Evolutionary conservation across 371 early-diverging fungal species (phyloP), one percentile per base, ranked within the genome.

Genomic region (Lichtheimia ornata): DNA sequence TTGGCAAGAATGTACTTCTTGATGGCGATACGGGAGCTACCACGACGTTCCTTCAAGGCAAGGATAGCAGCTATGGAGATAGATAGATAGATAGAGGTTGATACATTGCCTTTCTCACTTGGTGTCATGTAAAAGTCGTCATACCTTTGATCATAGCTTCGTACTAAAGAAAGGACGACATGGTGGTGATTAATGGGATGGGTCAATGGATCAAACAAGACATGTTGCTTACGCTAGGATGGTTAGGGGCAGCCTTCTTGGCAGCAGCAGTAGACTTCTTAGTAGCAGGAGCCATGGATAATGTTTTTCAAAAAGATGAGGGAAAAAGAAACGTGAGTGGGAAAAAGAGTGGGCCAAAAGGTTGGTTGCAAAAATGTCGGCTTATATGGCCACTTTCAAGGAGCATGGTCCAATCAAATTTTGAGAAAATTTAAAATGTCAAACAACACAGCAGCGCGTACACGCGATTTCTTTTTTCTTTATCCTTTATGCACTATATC

Each of bases 1-100:
- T 91, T 93, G 67, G 89, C 84, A 66, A 83, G 73, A 65, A 93
- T 90, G 76, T 90, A 91, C 80, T 91, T 93, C 74, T 90, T 91
- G 79, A 93, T 85, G 53, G 90, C 90, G 63, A 84, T 88, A 69
- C 92, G 88, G 47, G 88, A 86, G 61, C 86, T 84, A 52, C 93
- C 93, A 69, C 82, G 86, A 70, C 91, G 88, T 72, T 91, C 91
- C 81, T 89, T 90, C 68, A 89, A 79, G 53, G 81, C 77, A 42
- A 82, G 71, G 58, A 89, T 84, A 43, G 88, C 88, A 58, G 74
- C 83, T 80, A 64, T 2, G 12, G 17, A 44, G n/a, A 50, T 49
- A 49, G 9, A 35, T 35, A 44, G n/a, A 50, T 49, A 49, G 9
- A 35, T 35, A 11, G 5, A 11, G 35, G 35, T 35, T 35, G 35